These are phyloP conservation scores for Solanum clarkiae DNA, from an alignment of 257 asterid genomes.

Conservation along the genomic window DNA sequence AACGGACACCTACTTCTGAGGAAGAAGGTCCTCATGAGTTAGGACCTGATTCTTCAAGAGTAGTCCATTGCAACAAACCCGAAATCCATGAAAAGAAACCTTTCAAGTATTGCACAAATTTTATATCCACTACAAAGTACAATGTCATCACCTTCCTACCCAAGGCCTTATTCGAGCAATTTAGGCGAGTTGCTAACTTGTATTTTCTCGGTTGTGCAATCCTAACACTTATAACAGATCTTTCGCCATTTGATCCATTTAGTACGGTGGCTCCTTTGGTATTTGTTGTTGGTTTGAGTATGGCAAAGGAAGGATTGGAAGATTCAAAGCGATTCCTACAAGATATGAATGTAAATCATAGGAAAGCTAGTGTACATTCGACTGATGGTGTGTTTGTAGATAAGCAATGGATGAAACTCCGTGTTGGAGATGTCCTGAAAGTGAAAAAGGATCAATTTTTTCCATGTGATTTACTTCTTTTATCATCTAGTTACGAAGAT, in stretches of 20 bases:
- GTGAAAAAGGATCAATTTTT: slow-evolving; percentile 83
- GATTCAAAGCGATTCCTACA: slow-evolving; percentile 86
- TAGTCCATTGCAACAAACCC: slow-evolving; percentile 77
- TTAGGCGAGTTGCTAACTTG: slow-evolving; percentile 86
- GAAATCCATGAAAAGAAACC: slow-evolving; percentile 54
- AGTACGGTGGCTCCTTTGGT: slow-evolving; percentile 86
- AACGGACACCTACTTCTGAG: slow-evolving; percentile 32
- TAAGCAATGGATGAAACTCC: slow-evolving; percentile 80
- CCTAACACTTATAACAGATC: slow-evolving; percentile 61
- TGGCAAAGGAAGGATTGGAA: slow-evolving; percentile 94
- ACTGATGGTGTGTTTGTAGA: slow-evolving; percentile 52
- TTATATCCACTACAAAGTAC: slow-evolving; percentile 86
- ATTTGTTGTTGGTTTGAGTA: slow-evolving; percentile 93
- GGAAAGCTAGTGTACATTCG: slow-evolving; percentile 57
- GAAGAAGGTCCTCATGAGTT: slow-evolving; percentile 30
- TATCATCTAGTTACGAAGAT: slow-evolving; percentile 83
- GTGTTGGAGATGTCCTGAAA: slow-evolving; percentile 83
- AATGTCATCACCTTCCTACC: slow-evolving; percentile 77
- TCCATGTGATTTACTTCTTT: slow-evolving; percentile 83
- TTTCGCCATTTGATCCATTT: slow-evolving; percentile 62
- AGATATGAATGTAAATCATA: slow-evolving; percentile 84
- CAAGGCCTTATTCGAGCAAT: slow-evolving; percentile 87
- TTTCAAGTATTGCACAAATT: slow-evolving; percentile 53
- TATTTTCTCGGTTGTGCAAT: slow-evolving; percentile 82
- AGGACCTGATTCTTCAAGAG: slow-evolving; percentile 75